Evolutionary conservation across 148 eudicot genomes (phyloP).

Genomic region (Amaranthus hypochondriacus): DNA sequence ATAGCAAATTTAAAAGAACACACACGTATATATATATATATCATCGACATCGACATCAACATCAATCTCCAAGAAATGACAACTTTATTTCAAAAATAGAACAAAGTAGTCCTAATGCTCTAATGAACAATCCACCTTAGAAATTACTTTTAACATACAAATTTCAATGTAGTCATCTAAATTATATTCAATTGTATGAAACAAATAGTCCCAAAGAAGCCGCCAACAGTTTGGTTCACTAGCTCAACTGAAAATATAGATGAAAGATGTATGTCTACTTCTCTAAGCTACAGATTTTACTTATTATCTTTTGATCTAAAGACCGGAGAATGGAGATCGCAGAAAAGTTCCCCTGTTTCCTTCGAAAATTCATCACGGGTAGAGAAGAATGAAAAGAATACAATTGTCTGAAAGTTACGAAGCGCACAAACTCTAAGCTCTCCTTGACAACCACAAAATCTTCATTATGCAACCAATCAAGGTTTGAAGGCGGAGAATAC

Average conservation of each 20-base stretch:
- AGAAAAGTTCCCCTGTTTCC: background rate
- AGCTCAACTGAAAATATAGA: background rate
- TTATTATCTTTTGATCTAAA: constrained; percentile 7
- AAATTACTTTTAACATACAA: too few species aligned
- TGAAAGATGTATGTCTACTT: constrained; percentile 14
- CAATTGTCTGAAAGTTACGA: constrained; percentile 11
- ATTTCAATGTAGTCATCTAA: too few species aligned
- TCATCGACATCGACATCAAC: too few species aligned
- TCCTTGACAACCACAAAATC: constrained; percentile 2
- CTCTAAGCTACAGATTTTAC: constrained; percentile 23
- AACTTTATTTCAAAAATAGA: too few species aligned
- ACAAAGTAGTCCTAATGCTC: too few species aligned
- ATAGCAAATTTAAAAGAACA: too few species aligned
- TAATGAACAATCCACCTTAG: too few species aligned
- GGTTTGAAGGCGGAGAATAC: constrained; percentile 90
- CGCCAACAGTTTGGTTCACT: too few species aligned
- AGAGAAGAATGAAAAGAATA: constrained; percentile 17
- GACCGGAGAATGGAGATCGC: background rate
- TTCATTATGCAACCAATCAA: constrained; percentile 28
- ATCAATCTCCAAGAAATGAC: too few species aligned
- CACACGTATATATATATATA: too few species aligned
- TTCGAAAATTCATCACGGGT: constrained; percentile 7
- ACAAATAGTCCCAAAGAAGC: too few species aligned
- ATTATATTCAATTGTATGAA: too few species aligned
- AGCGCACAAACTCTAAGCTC: constrained; percentile 2